A percentile compares a stretch with the other conserved stretches of the same genome.
phyloP scores from a whole-genome alignment of 129 eudicot genomes.

The Gnaphalium uliginosum region DNA sequence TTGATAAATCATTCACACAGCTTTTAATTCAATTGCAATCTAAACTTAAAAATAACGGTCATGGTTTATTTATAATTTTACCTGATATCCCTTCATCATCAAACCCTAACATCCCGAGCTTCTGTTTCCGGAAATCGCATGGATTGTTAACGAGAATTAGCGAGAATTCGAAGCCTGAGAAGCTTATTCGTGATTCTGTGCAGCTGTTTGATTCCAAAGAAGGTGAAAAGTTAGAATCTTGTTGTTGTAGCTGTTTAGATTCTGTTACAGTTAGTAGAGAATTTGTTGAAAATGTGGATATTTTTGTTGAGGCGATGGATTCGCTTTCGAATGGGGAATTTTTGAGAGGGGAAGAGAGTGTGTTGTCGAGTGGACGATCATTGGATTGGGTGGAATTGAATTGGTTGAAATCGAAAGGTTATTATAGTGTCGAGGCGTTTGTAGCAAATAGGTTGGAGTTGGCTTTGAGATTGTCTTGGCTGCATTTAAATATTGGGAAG shows the following conservation, averaged over 20 bases:
- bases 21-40: constrained; percentile 56
- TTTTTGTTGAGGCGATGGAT: constrained; percentile 68
- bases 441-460: constrained; percentile 77
- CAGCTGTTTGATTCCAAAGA: constrained; percentile 65
- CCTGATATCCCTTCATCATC: constrained; percentile 61
- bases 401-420: constrained; percentile 90
- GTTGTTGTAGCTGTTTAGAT: constrained; percentile 44
- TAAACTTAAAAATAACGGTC: constrained; percentile 38
- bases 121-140: constrained; percentile 56
- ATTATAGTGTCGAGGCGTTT: constrained; percentile 83
- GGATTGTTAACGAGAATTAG: constrained; percentile 53
- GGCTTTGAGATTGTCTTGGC: constrained; percentile 80
- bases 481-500: constrained; percentile 62
- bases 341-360: constrained; percentile 75
- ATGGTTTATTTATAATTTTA: constrained; percentile 57
- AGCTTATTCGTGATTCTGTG: constrained; percentile 37
- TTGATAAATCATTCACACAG: constrained; percentile 52
- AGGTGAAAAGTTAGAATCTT: constrained; percentile 38
- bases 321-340: constrained; percentile 58
- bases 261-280: constrained; percentile 50
- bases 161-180: constrained; percentile 38
- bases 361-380: constrained; percentile 30
- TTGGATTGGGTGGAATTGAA: constrained; percentile 74
- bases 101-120: constrained; percentile 49
- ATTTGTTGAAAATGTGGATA: constrained; percentile 58